A percentile compares a stretch with the other conserved stretches of the same genome.
phyloP scores from a whole-genome alignment of 495 filamentous ascomycete species.

The Pyrenula aspistea region DNA sequence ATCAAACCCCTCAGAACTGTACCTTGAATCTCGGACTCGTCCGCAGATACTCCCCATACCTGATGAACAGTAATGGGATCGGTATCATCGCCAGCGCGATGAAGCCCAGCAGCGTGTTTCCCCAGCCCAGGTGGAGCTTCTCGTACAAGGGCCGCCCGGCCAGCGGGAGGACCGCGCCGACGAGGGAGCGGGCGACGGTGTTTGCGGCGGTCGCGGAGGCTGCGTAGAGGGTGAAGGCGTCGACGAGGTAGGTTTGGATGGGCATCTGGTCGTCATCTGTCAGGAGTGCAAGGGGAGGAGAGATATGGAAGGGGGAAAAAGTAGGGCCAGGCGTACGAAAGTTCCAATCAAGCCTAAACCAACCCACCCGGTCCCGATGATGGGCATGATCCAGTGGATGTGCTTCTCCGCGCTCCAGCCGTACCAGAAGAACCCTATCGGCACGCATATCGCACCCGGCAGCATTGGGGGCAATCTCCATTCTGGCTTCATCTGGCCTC shows the following conservation, averaged over 20 bases:
- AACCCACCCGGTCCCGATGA: conserved; percentile 28
- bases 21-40: conserved; percentile 18
- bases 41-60: conserved; percentile 40
- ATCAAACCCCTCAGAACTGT: neutral
- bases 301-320: neutral
- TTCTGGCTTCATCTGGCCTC: conserved; percentile 29
- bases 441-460: conserved; percentile 40
- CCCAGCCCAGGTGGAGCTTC: conserved; percentile 47
- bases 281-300: neutral
- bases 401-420: conserved; percentile 45
- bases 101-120: conserved; percentile 50
- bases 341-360: conserved; percentile 42
- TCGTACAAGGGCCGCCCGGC: conserved; percentile 57
- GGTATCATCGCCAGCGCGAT: conserved; percentile 40
- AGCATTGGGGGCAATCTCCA: conserved; percentile 55
- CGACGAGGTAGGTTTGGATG: conserved; percentile 63
- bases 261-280: too few species aligned
- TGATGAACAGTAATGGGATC: conserved; percentile 50
- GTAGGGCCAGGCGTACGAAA: conserved; percentile 24
- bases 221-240: conserved; percentile 62
- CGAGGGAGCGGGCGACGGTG: conserved; percentile 52
- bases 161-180: conserved; percentile 66
- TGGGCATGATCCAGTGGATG: conserved; percentile 41
- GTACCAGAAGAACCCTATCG: conserved; percentile 49
- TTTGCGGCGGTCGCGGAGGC: conserved; percentile 60